Conservation (phyloP, 768 basidiomycete genomes). For the Mycena crocata region DNA sequence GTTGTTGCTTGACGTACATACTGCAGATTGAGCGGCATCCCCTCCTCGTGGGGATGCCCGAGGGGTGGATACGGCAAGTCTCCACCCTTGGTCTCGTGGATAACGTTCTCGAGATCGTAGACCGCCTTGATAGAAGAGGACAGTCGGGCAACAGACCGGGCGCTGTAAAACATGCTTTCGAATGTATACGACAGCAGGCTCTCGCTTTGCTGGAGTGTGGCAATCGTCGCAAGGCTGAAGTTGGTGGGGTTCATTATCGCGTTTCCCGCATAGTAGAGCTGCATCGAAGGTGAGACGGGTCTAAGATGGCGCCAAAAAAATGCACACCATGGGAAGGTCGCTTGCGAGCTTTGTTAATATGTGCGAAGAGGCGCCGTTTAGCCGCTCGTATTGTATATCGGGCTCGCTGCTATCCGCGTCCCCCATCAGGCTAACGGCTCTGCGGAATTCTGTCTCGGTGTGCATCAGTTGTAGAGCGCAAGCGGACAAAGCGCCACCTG, state of each 20-base stretch:
- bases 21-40: slow-evolving; percentile 30
- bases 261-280: slow-evolving; percentile 31
- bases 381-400: slow-evolving; percentile 8
- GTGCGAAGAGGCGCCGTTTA: not conserved
- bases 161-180: not conserved
- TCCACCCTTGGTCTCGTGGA: slow-evolving; percentile 21
- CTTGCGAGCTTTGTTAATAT: slow-evolving; percentile 8
- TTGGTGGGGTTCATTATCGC: slow-evolving; percentile 20
- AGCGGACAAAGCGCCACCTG: not conserved
- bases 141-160: not conserved
- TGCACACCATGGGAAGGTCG: slow-evolving; percentile 28
- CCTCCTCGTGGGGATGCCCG: slow-evolving; percentile 17
- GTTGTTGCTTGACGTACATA: not conserved
- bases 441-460: slow-evolving; percentile 29
- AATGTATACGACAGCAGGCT: slow-evolving; percentile 24
- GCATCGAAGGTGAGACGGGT: not conserved
- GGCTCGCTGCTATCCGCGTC: slow-evolving; percentile 22
- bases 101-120: slow-evolving; percentile 25
- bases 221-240: slow-evolving; percentile 20
- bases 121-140: slow-evolving; percentile 5
- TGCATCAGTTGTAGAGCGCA: not conserved
- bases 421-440: slow-evolving; percentile 19
- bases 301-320: not conserved
- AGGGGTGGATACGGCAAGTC: slow-evolving; percentile 27
- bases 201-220: slow-evolving; percentile 28